Conservation (phyloP, 768 basidiomycete genomes). For the Sarcodon sp. region DNA sequence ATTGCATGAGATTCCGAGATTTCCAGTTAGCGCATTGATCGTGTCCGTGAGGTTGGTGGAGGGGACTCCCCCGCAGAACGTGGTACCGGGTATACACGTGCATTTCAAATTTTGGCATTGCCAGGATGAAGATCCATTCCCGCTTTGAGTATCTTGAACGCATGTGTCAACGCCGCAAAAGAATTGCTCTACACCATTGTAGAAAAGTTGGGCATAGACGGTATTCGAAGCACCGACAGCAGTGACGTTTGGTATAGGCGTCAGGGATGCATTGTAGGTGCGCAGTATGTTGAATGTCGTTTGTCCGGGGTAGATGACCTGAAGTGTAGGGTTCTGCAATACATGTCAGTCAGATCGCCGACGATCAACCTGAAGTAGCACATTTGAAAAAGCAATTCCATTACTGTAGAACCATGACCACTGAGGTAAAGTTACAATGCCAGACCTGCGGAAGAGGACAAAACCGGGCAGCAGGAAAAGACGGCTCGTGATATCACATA, state of each 20-base stretch:
- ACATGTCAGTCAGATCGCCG: not conserved
- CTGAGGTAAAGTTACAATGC: too few relatives aligned
- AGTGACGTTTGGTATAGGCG: slow-evolving; percentile 52
- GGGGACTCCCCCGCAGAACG: slow-evolving; percentile 58
- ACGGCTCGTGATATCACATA: too few relatives aligned
- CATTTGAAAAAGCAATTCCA: too few relatives aligned
- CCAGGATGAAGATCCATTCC: slow-evolving; percentile 41
- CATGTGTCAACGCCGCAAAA: slow-evolving; percentile 68
- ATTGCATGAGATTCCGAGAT: slow-evolving; percentile 58
- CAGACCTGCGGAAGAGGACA: too few relatives aligned
- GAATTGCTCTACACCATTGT: slow-evolving; percentile 81
- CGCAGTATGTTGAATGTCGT: slow-evolving; percentile 74
- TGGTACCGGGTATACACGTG: slow-evolving; percentile 51
- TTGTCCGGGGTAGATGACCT: slow-evolving; percentile 53
- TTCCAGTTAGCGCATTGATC: slow-evolving; percentile 55
- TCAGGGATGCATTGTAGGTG: slow-evolving; percentile 53
- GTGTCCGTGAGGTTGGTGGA: slow-evolving; percentile 38
- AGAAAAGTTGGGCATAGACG: slow-evolving; percentile 62
- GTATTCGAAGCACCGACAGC: slow-evolving; percentile 41
- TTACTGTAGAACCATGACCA: not conserved
- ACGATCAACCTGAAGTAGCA: too few relatives aligned
- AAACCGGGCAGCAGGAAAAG: too few relatives aligned
- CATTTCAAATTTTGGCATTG: slow-evolving; percentile 65
- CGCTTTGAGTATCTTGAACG: slow-evolving; percentile 35
- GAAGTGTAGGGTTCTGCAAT: slow-evolving; percentile 70